A percentile compares a stretch with the other conserved stretches of the same genome.
phyloP scores from a whole-genome alignment of 1,284 basidiomycete genomes.

The Wolfiporia cocos region DNA sequence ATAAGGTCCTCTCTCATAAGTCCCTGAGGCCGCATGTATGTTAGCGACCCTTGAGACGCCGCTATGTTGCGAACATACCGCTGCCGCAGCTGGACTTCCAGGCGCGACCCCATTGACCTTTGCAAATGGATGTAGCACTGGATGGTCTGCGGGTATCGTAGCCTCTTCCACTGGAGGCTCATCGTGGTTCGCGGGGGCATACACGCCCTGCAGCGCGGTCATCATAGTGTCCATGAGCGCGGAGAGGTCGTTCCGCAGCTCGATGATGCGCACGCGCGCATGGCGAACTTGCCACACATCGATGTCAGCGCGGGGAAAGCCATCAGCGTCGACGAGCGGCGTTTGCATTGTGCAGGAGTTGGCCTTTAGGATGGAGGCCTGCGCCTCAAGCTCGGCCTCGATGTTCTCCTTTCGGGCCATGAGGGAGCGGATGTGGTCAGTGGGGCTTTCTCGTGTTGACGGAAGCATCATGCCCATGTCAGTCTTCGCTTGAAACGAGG shows the following conservation, averaged over 20 bases:
- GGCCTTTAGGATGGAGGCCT: slow-evolving; percentile 53
- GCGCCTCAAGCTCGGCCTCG: slow-evolving; percentile 55
- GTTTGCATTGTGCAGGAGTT: slow-evolving; percentile 58
- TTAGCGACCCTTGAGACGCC: slow-evolving; percentile 4
- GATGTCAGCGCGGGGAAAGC: slow-evolving; percentile 79
- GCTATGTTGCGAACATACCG: slow-evolving; percentile 44
- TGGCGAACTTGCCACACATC: slow-evolving; percentile 80
- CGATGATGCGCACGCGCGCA: slow-evolving; percentile 67
- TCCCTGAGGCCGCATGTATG: slow-evolving; percentile 40
- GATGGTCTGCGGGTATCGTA: background rate
- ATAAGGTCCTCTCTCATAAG: slow-evolving; percentile 67
- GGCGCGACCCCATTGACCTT: slow-evolving; percentile 75
- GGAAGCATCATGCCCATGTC: slow-evolving; percentile 43
- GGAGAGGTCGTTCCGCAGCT: slow-evolving; percentile 73
- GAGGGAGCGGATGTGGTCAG: slow-evolving; percentile 51
- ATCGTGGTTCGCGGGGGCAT: slow-evolving; percentile 38
- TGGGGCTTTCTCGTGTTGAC: slow-evolving; percentile 35
- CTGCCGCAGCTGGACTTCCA: slow-evolving; percentile 70
- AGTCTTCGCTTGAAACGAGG: too few species aligned
- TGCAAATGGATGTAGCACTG: slow-evolving; percentile 52
- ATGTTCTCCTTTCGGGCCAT: slow-evolving; percentile 57
- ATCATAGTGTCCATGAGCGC: slow-evolving; percentile 63
- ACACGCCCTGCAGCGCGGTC: slow-evolving; percentile 61
- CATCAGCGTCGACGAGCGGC: slow-evolving; percentile 76
- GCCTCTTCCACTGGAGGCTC: slow-evolving; percentile 5